phyloP scores from a whole-genome alignment of 345 rosid species.

The Sisymbrium irio region DNA sequence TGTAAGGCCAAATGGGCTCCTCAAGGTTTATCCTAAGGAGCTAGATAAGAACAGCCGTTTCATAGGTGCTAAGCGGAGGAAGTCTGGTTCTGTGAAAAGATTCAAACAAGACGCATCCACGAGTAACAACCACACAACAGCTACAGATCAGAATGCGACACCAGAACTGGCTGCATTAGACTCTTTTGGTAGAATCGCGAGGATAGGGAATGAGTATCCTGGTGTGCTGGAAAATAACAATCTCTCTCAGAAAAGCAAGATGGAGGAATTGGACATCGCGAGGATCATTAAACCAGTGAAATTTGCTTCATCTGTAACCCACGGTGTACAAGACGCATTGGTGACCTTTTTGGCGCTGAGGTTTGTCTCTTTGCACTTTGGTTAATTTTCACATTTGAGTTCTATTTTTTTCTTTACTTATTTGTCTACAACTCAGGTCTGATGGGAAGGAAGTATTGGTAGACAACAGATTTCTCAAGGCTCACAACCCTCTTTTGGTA shows the following conservation, averaged over 20 bases:
- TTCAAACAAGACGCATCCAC: conserved; percentile 64
- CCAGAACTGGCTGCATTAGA: conserved; percentile 38
- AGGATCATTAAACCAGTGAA: conserved; percentile 75
- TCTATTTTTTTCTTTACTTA: not conserved
- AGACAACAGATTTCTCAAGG: conserved; percentile 83
- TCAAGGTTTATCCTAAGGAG: conserved; percentile 47
- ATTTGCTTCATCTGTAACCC: conserved; percentile 60
- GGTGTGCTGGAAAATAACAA: conserved; percentile 31
- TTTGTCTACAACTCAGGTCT: conserved; percentile 45
- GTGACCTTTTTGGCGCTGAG: conserved; percentile 78
- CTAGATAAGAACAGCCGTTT: conserved; percentile 51
- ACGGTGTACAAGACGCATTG: conserved; percentile 61
- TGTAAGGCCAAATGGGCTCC: conserved; percentile 46
- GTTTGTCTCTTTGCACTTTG: conserved; percentile 42
- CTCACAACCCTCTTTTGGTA: conserved; percentile 87
- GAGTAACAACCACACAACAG: conserved; percentile 31
- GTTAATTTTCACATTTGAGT: not conserved
- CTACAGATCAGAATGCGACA: conserved; percentile 38
- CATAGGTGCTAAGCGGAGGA: conserved; percentile 83
- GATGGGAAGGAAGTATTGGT: conserved; percentile 89
- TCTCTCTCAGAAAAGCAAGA: conserved; percentile 39
- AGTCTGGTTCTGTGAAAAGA: conserved; percentile 93
- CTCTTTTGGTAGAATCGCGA: conserved; percentile 46
- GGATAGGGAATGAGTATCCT: conserved; percentile 45
- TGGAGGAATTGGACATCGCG: conserved; percentile 48